Evolutionary conservation across 2,329 filamentous ascomycete genomes (phyloP), one percentile per base, ranked within the genome.

Genomic region (Ophiocordyceps unilateralis): DNA sequence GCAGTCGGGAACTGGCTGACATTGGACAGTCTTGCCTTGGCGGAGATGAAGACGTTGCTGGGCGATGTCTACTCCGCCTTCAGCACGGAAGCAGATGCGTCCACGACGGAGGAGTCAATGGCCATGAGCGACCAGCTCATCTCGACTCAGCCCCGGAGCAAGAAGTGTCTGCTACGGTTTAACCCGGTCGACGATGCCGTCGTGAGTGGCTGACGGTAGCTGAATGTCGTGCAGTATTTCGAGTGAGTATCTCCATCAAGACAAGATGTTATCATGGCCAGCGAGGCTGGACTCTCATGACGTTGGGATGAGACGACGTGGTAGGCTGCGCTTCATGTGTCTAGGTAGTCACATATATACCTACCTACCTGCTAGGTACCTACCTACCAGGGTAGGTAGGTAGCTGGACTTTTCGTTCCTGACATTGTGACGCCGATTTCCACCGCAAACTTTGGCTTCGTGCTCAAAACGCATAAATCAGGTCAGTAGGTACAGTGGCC

Each of bases 41-140:
- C 70, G 15, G 78, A 83, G 57, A 83, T 83, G 78, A 82, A 79
- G 58, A 69, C 67, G 1, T 54, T 83, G 20, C 62, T 83, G 11
- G 64, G 65, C n/a, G 73, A 74, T 42, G 65, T 82, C 1, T 83
- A 83, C 55, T 70, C 69, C 3, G 59, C 57, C 14, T 81, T 70
- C 45, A 63, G 57, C 22, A 82, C 78, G 0, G 57, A 68, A 8
- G 67, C 72, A 0, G 74, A 79, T 26, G 45, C 53, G 9, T 63
- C 61, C 14, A 77, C 74, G 67, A 71, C 66, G 49, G 59, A 58
- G 6, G 67, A 65, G 24, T 67, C 66, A 21, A 82, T 83, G 79
- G 63, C 64, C 28, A 74, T 81, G 65, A 69, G 74, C 20, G 78
- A 83, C 51, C 78, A 81, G 53, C 64, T 82, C 26, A 81, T 83